Evolutionary conservation across 805 yeast genomes (phyloP), one percentile per base, ranked within the genome.

Genomic region (Crinitomyces ghanaensis): DNA sequence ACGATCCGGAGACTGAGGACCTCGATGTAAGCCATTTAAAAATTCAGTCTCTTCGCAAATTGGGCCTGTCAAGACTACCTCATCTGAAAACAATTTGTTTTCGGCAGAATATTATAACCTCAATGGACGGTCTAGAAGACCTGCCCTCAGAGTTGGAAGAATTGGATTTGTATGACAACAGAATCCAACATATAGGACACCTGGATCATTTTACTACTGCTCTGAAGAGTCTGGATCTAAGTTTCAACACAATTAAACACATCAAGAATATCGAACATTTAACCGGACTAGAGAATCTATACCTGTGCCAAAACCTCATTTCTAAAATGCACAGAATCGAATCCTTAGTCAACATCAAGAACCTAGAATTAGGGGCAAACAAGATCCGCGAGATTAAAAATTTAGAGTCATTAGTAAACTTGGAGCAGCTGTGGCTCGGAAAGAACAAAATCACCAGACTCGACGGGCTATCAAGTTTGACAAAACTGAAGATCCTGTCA

Each of bases 331-430:
- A 74, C 43, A 75, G 77, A 44, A 44, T 88, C 31, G 72, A 70
- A 9, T 63, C 65, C 1, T 62, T 84, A 37, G 56, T 53, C 1
- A 63, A 70, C 13, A 56, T 91, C 42, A 68, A 59, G 33, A 80
- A 78, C 44, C 60, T 91, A 35, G 98, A 91, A 56, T 64, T 91
- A 26, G 98, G 97, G 8, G 98, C 96, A 16, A 91, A 91, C 56
- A 66, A 73, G 37, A 68, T 84, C 29, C 65, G 70, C 28, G 54
- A 50, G 34, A 52, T 62, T 25, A 78, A 74, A 41, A 71, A 72
- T 26, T 51, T 86, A 44, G 65, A 66, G 14, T 55, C 59, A 0
- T 60, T 88, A 38, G 59, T 57, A 0, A 69, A 66, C 31, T 58
- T 91, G 28, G 70, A 72, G 42, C 80, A 86, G 51, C 61, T 91